Evolutionary conservation across 2,329 filamentous ascomycete species (phyloP).

Genomic region (Epichloe aotearoae): DNA sequence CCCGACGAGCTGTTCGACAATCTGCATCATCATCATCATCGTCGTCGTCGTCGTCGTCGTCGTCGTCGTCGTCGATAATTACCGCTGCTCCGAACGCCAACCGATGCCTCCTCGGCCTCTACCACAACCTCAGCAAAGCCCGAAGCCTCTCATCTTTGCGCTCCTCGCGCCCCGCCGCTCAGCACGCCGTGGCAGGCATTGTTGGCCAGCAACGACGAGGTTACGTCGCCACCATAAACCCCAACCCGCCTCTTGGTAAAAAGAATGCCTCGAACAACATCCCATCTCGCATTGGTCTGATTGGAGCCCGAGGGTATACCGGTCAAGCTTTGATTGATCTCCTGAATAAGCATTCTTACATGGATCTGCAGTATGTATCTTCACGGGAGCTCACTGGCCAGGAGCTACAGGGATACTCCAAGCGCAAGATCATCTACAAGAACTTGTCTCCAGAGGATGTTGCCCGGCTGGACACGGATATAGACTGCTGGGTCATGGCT

Average conservation of each 20-base stretch:
- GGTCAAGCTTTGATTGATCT: constrained; percentile 61
- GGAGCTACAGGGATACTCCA: constrained; percentile 78
- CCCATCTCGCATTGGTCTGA: constrained; percentile 70
- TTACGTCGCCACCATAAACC: not conserved
- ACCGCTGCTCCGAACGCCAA: not conserved
- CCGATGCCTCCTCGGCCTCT: not conserved
- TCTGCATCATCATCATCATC: not conserved
- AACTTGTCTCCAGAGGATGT: constrained; percentile 81
- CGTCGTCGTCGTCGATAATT: not conserved
- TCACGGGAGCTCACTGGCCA: constrained; percentile 85
- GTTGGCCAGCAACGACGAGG: not conserved
- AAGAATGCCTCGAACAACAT: constrained; percentile 75
- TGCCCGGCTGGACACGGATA: constrained; percentile 66
- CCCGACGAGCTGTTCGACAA: not conserved
- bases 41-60: not conserved
- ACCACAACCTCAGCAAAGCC: not conserved
- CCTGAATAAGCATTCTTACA: constrained; percentile 73
- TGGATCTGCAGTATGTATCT: constrained; percentile 84
- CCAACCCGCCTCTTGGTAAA: constrained; percentile 61
- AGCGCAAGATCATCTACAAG: constrained; percentile 85
- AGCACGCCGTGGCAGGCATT: too few species aligned
- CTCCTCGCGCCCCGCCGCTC: not conserved
- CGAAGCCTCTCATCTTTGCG: not conserved
- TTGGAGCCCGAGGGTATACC: constrained; percentile 68
- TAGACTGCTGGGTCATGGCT: constrained; percentile 97